Evolutionary conservation across 345 rosid species (phyloP).

Genomic region (Hypericum perforatum): DNA sequence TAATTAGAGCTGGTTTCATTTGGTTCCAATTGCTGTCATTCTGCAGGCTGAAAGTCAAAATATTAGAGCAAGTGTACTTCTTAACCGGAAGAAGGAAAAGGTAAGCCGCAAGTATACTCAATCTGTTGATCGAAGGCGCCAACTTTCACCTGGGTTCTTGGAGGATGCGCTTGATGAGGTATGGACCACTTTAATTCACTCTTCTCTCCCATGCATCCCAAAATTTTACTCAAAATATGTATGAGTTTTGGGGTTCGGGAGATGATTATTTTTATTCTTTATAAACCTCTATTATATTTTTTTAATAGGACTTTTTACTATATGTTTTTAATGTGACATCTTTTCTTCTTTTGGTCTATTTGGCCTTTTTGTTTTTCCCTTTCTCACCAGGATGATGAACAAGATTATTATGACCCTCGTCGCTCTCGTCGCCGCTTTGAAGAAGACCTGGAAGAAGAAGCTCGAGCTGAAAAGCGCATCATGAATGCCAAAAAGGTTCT

Average conservation of each 20-base stretch:
- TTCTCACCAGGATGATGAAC: conserved; percentile 59
- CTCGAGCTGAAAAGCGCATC: conserved; percentile 78
- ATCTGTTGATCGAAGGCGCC: conserved; percentile 55
- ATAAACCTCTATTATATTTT: neutral
- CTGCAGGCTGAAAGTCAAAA: conserved; percentile 84
- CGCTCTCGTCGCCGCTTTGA: conserved; percentile 69
- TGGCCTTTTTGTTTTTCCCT: neutral
- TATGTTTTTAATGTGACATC: neutral
- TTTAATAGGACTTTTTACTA: neutral
- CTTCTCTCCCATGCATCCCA: neutral
- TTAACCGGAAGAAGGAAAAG: conserved; percentile 86
- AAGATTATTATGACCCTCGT: conserved; percentile 67
- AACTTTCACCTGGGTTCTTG: conserved; percentile 86
- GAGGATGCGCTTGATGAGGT: conserved; percentile 99
- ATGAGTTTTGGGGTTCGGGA: too few species aligned
- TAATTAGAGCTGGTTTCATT: neutral
- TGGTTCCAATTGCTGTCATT: conserved; percentile 9
- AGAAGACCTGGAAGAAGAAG: conserved; percentile 90
- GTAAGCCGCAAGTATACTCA: conserved; percentile 73
- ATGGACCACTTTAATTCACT: conserved; percentile 6
- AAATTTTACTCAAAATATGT: neutral
- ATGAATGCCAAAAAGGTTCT: conserved; percentile 90
- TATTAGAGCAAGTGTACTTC: conserved; percentile 76
- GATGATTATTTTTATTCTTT: too few species aligned
- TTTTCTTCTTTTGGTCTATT: neutral